These are phyloP conservation scores for Aspergillus sp. DNA, from an alignment of 2,329 filamentous ascomycete genomes.

Conservation along the genomic window DNA sequence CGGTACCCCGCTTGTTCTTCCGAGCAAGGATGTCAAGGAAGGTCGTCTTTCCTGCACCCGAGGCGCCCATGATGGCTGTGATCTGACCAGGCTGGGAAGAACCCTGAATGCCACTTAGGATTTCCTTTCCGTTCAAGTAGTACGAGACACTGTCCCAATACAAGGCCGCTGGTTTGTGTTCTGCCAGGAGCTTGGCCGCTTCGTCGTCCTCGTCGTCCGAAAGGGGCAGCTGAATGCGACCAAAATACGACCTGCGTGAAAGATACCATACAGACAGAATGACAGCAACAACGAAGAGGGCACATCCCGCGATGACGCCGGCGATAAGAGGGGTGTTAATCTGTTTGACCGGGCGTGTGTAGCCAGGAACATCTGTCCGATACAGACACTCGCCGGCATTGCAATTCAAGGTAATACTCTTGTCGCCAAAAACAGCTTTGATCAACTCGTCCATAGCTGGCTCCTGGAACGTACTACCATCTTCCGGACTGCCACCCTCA, in stretches of 20 bases:
- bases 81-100: constrained; percentile 94
- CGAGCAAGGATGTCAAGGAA: constrained; percentile 94
- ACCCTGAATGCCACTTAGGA: constrained; percentile 77
- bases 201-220: constrained; percentile 88
- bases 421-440: constrained; percentile 83
- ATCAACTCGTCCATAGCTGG: constrained; percentile 92
- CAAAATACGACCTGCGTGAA: constrained; percentile 66
- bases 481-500: constrained; percentile 58
- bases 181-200: constrained; percentile 78
- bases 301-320: constrained; percentile 82
- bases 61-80: constrained; percentile 97
- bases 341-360: constrained; percentile 80
- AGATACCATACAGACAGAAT: constrained; percentile 86
- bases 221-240: constrained; percentile 73
- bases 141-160: constrained; percentile 90
- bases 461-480: constrained; percentile 84
- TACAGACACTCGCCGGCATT: constrained; percentile 89
- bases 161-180: constrained; percentile 87
- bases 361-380: constrained; percentile 89
- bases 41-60: constrained; percentile 94
- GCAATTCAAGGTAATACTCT: constrained; percentile 82
- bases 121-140: constrained; percentile 81
- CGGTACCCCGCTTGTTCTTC: constrained; percentile 89
- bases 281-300: constrained; percentile 84
- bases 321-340: constrained; percentile 98